Evolutionary conservation across 768 basidiomycete species (phyloP).

Genomic region (Dacryopinax primogenitus): DNA sequence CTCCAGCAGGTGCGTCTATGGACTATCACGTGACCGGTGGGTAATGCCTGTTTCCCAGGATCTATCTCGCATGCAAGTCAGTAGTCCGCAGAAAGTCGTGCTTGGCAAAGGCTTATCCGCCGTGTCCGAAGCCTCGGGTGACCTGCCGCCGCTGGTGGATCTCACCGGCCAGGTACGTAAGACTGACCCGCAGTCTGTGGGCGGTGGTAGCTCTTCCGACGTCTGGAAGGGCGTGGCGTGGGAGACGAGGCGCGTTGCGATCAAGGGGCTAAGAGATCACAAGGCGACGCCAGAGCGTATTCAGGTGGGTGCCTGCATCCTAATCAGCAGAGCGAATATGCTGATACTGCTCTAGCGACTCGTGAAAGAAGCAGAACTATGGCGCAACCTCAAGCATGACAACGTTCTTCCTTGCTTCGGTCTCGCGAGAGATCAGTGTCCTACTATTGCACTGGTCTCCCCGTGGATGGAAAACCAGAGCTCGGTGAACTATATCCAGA

Average conservation of each 20-base stretch:
- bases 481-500: not conserved
- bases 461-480: slow-evolving; percentile 6
- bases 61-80: not conserved
- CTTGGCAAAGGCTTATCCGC: not conserved
- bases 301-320: not conserved
- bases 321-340: not conserved
- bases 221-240: not conserved
- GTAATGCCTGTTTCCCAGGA: not conserved
- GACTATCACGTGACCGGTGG: not conserved
- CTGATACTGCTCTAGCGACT: not conserved
- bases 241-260: not conserved
- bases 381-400: not conserved
- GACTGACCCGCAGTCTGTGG: not conserved
- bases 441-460: not conserved
- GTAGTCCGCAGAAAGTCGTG: not conserved
- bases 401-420: slow-evolving; percentile 5
- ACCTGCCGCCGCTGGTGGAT: not conserved
- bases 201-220: not conserved
- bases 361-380: not conserved
- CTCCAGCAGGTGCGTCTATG: not conserved
- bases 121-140: not conserved
- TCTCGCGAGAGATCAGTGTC: not conserved
- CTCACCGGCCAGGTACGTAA: slow-evolving; percentile 2
- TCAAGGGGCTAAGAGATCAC: not conserved
- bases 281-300: not conserved